Base-by-base conservation (phyloP, 768 basidiomycete species). In the Tricholoma hemisulphureum region DNA sequence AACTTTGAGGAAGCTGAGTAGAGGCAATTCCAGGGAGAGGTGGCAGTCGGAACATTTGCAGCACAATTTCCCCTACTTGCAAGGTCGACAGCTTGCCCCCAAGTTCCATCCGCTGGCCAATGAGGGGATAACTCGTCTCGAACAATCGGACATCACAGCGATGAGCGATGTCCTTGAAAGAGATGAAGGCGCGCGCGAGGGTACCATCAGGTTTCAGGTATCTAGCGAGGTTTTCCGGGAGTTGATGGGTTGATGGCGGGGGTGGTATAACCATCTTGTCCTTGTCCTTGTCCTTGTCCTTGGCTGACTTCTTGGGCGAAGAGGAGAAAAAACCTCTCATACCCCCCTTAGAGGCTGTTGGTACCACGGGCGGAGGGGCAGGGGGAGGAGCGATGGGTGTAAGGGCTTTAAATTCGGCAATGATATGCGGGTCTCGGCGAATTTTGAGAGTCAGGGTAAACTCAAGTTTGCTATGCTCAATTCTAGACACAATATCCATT, bases 381-480 rank as follows among this genome's bases (percentile, higher is more conserved):
- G 68, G 61, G 31, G 75, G 71, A 2, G 73, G 67, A 0, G 79
- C 75, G n/a, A n/a, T n/a, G 6, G 79, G 72, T 3, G 81, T 75
- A n/a, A 81, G 70, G 20, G 83, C 81, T 62, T 89, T 89, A 70
- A 88, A 86, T 65, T 94, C 91, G 2, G 88, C 76, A 45, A 85
- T 76, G 63, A 97, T 88, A 63, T 97, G 93, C 28, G 91, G 84
- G 69, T 95, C 93, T 46, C 88, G 85, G 46, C 89, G 86, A 64
- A 98, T 78, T 68, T 94, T 95, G 64, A 98, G 73, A 1, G 88
- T 91, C 21, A 98, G 80, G 3, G 93, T 93, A 74, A 98, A 97
- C 69, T 97, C 94, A 55, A 98, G 85, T 70, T 97, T 97, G 75
- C 84, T 92, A 66, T 95, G 93, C 66, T 95, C 93, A 60, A 95